Percentiles rank a stretch among this genome's conserved stretches.
Conservation (phyloP, 225 moss, liverwort and hornwort genomes). For the Marchantia paleacea region DNA sequence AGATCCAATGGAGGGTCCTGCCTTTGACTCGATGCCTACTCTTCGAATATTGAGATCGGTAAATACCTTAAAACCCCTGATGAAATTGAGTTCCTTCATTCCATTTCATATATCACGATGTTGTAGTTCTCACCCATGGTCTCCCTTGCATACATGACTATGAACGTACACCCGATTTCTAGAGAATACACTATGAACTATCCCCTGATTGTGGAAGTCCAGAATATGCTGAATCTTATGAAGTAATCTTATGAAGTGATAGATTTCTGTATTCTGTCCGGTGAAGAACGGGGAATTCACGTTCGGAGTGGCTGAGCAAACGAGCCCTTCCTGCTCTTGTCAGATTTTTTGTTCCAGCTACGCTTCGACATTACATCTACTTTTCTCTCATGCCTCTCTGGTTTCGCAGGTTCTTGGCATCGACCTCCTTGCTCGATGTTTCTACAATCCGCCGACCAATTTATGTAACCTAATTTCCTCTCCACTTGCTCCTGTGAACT, state of each 20-base stretch:
- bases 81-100: neutral
- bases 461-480: too few relatives aligned
- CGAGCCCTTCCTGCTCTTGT: neutral
- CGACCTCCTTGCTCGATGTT: too few relatives aligned
- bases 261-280: neutral
- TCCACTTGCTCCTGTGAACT: too few relatives aligned
- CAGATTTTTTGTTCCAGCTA: neutral
- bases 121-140: constrained; percentile 1
- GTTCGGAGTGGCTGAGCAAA: neutral
- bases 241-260: constrained; percentile 53
- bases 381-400: too few relatives aligned
- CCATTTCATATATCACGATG: neutral
- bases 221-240: constrained; percentile 62
- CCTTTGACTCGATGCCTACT: constrained; percentile 59
- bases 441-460: too few relatives aligned
- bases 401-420: too few relatives aligned
- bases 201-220: constrained; percentile 65
- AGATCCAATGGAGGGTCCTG: constrained; percentile 75
- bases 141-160: constrained; percentile 46
- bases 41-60: constrained; percentile 60
- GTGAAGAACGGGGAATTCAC: too few relatives aligned
- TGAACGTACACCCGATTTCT: constrained; percentile 55
- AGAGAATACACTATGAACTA: constrained; percentile 60
- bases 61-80: neutral
- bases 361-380: too few relatives aligned